Base-by-base conservation (phyloP, 2,329 filamentous ascomycete genomes). In the Diaporthe batatas region DNA sequence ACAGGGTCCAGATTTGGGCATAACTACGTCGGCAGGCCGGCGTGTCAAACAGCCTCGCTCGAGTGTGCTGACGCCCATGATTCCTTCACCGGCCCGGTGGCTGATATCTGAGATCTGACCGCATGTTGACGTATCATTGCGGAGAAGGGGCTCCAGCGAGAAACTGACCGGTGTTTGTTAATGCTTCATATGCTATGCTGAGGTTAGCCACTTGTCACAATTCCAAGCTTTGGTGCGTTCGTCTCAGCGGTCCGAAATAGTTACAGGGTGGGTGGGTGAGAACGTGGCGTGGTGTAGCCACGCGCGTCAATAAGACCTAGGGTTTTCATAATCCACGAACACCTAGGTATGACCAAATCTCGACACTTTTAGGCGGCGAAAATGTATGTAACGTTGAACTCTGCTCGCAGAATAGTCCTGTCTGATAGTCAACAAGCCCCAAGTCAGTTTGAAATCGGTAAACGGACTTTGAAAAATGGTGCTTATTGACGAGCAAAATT, bases 61-160 rank as follows among this genome's bases (percentile, higher is more conserved):
- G 29, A 18, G 10, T 51, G 12, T 51, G 62, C 62, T 65, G 51
- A 65, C 62, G 44, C 62, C 21, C 39, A 25, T 47, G 8, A 14
- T 42, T 14, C 32, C 18, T 39, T 12, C 62, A 67, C 62, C 47
- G 47, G 62, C 51, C 62, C 47, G 62, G 62, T 67, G 32, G 25
- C 16, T 39, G 47, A 39, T 29, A 53, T 39, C 39, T 36, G 62
- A 44, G 6, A 67, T 25, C 44, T 39, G 44, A 67, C 62, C 36
- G 32, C 62, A 67, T 39, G 32, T 67, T 8, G 8, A 39, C 32
- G 14, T 36, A 39, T n/a, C 29, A 67, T 4, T 53, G 32, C 32
- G 47, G 62, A 67, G 44, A 67, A 49, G 11, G 12, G 34, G 32
- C 32, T 21, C 32, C 62, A 32, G n/a, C 32, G 21, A 32, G 7